phyloP scores from a whole-genome alignment of 305 asterid species.

The Fraxinus floribunda region DNA sequence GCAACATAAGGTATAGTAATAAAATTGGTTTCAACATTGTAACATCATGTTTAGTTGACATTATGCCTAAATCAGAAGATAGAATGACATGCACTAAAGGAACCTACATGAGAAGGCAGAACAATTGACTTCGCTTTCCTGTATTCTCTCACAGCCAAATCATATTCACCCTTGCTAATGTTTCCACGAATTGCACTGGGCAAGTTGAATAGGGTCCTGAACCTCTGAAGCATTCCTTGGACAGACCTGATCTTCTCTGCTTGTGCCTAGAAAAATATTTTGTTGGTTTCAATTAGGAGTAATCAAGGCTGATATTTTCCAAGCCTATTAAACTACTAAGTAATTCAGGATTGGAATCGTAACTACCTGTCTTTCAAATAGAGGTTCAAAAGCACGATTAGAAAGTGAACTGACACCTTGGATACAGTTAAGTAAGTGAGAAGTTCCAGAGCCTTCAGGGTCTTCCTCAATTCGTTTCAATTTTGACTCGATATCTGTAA shows the following conservation, averaged over 20 bases:
- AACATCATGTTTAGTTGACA: constrained; percentile 1
- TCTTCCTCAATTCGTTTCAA: constrained; percentile 96
- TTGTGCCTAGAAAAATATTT: constrained; percentile 64
- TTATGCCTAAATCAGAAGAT: constrained; percentile 8
- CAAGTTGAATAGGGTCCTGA: constrained; percentile 95
- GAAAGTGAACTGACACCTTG: constrained; percentile 85
- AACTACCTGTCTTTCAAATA: constrained; percentile 95
- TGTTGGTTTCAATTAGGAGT: constrained; percentile 22
- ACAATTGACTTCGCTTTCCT: constrained; percentile 98
- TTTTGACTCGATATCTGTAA: constrained; percentile 89
- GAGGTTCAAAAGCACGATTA: constrained; percentile 92
- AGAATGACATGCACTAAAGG: constrained; percentile 16
- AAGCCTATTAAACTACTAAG: constrained; percentile 13
- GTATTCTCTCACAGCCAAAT: constrained; percentile 97
- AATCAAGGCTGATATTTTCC: constrained; percentile 13
- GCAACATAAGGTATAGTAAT: background rate
- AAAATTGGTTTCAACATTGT: constrained; percentile 10
- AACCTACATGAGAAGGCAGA: constrained; percentile 94
- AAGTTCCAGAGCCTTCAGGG: constrained; percentile 97
- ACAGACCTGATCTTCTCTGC: constrained; percentile 98
- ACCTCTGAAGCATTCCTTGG: constrained; percentile 99
- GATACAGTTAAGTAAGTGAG: constrained; percentile 69
- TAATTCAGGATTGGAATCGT: constrained; percentile 29
- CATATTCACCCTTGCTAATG: constrained; percentile 96
- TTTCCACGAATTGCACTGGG: constrained; percentile 95